Conservation (phyloP, 1,139 yeast species). For the Kodamaea suecica region DNA sequence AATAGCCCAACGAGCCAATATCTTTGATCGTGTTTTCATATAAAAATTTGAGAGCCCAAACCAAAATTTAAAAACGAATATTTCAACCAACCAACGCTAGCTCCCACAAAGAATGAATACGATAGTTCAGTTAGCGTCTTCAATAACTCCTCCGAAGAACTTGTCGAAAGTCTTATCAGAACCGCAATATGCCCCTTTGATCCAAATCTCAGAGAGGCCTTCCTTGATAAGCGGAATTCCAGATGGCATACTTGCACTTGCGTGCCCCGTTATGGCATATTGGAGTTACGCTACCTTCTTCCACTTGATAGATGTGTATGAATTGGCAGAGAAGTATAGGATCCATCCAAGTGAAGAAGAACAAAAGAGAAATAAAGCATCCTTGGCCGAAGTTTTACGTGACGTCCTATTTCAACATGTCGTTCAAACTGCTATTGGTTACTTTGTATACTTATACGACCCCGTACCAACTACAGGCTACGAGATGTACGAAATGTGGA, state of each 20-base stretch:
- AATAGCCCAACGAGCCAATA: no score
- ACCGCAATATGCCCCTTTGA: slow-evolving; percentile 11
- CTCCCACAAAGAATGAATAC: slow-evolving; percentile 1
- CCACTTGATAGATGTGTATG: slow-evolving; percentile 68
- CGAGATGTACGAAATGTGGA: slow-evolving; percentile 71
- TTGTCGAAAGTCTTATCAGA: slow-evolving; percentile 17
- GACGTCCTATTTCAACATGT: slow-evolving; percentile 85
- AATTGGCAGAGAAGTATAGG: slow-evolving; percentile 76
- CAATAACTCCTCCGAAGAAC: slow-evolving; percentile 18
- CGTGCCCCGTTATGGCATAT: slow-evolving; percentile 75
- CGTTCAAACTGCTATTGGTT: slow-evolving; percentile 75
- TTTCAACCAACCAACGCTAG: no score
- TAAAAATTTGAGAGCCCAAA: no score
- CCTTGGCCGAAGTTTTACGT: slow-evolving; percentile 62
- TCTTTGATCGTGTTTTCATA: no score
- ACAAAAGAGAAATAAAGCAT: slow-evolving; percentile 67
- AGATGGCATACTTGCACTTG: slow-evolving; percentile 71
- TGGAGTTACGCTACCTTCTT: slow-evolving; percentile 77
- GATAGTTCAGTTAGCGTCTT: slow-evolving; percentile 3
- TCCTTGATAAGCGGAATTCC: slow-evolving; percentile 56
- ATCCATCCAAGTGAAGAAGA: slow-evolving; percentile 93
- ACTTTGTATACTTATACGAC: slow-evolving; percentile 52
- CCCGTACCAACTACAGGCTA: slow-evolving; percentile 66
- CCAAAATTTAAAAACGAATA: no score
- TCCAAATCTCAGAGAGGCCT: slow-evolving; percentile 23